These are phyloP conservation scores for Arthrobotrys conoides DNA, from an alignment of 2,329 filamentous ascomycete species.

Conservation along the genomic window DNA sequence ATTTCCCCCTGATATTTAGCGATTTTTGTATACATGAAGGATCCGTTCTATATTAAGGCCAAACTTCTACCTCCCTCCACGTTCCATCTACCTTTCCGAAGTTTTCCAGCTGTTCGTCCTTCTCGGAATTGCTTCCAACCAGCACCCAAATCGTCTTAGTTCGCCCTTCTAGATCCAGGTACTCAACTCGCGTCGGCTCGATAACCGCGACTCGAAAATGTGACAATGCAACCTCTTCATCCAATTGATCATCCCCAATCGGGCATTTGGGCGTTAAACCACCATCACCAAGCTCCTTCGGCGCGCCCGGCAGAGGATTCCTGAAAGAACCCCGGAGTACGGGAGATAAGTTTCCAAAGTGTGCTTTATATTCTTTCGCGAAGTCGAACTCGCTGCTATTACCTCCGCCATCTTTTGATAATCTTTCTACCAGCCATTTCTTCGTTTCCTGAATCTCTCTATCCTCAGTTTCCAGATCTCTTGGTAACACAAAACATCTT, in stretches of 20 bases:
- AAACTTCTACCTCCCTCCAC: conserved; percentile 57
- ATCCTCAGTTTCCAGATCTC: conserved; percentile 67
- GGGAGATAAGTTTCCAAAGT: conserved; percentile 91
- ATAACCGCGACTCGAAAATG: conserved; percentile 88
- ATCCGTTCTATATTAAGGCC: conserved; percentile 28
- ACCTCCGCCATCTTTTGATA: conserved; percentile 26
- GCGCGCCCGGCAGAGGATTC: conserved; percentile 78
- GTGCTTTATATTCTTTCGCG: conserved; percentile 82
- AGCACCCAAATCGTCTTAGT: conserved; percentile 44
- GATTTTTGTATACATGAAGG: conserved; percentile 8
- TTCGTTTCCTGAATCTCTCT: conserved; percentile 26
- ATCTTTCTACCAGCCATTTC: conserved; percentile 63
- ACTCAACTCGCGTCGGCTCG: conserved; percentile 79
- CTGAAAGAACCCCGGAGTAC: conserved; percentile 82
- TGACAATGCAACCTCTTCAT: conserved; percentile 76
- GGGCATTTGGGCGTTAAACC: conserved; percentile 30
- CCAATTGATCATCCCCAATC: conserved; percentile 68
- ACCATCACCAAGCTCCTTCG: conserved; percentile 69
- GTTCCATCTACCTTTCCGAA: conserved; percentile 32
- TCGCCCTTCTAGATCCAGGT: conserved; percentile 63
- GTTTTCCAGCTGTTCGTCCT: conserved; percentile 35
- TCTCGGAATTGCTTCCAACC: conserved; percentile 46
- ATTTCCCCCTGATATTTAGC: conserved; percentile 22
- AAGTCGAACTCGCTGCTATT: conserved; percentile 78
- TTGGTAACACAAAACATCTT: conserved; percentile 79